phyloP scores from a whole-genome alignment of 2,329 filamentous ascomycete genomes.

The Cercospora citrullina region DNA sequence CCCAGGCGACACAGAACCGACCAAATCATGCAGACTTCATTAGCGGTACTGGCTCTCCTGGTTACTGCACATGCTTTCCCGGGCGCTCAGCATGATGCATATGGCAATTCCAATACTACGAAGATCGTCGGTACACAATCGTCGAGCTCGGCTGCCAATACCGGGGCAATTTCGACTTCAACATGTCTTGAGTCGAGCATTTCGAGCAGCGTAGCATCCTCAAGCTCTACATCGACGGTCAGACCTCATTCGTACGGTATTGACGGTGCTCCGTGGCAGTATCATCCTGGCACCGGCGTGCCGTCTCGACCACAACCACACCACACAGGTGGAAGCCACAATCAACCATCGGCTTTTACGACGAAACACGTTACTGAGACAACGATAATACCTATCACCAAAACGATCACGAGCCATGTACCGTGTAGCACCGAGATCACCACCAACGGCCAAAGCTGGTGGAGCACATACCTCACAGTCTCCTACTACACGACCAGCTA shows the following conservation, averaged over 20 bases:
- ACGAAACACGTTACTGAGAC: conserved; percentile 3
- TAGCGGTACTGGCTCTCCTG: neutral
- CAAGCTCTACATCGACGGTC: neutral
- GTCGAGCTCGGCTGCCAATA: neutral
- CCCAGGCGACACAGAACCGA: neutral
- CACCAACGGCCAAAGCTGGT: conserved; percentile 16
- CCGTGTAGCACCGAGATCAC: conserved; percentile 14
- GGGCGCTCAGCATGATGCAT: neutral
- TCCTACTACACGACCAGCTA: conserved; percentile 13
- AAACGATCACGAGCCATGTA: conserved; percentile 12
- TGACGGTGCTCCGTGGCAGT: neutral
- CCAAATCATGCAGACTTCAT: neutral
- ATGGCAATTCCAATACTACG: neutral
- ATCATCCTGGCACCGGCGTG: neutral
- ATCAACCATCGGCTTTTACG: neutral
- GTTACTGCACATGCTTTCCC: neutral
- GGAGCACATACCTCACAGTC: conserved; percentile 14
- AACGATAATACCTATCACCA: conserved; percentile 5
- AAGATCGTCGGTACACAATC: neutral
- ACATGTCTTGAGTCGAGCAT: neutral
- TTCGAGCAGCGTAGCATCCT: neutral
- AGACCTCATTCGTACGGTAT: neutral
- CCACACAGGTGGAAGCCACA: neutral
- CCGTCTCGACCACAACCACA: conserved; percentile 6
- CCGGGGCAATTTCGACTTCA: neutral